Conservation (phyloP, 1,284 basidiomycete species). For the Irpex lacteus region DNA sequence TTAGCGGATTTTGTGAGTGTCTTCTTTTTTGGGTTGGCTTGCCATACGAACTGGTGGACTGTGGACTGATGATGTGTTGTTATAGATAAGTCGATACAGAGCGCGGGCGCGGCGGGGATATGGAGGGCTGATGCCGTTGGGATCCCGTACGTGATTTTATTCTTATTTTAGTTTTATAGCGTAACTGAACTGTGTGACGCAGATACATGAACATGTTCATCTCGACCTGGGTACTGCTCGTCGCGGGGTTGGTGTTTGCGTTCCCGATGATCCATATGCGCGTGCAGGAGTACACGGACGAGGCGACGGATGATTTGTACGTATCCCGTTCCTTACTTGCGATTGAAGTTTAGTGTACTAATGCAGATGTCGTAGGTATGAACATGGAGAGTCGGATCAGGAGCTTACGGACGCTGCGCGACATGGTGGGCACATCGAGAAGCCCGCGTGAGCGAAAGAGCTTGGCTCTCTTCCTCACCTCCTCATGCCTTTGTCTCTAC, state of each 20-base stretch:
- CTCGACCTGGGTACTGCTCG: slow-evolving; percentile 42
- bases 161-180: no score
- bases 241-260: slow-evolving; percentile 38
- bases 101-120: slow-evolving; percentile 41
- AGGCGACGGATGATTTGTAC: slow-evolving; percentile 22
- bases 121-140: slow-evolving; percentile 42
- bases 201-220: slow-evolving; percentile 28
- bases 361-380: not conserved
- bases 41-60: not conserved
- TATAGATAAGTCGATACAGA: slow-evolving; percentile 43
- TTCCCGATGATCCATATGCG: slow-evolving; percentile 46
- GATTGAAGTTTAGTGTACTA: not conserved
- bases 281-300: slow-evolving; percentile 35
- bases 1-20: slow-evolving; percentile 44
- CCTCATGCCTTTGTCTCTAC: no score
- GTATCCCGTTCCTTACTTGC: not conserved
- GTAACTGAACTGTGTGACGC: no score
- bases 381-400: not conserved
- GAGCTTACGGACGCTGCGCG: not conserved
- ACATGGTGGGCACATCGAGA: not conserved
- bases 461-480: no score
- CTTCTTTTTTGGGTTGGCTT: no score
- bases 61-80: not conserved
- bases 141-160: slow-evolving; percentile 8
- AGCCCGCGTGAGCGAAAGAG: not conserved